Percentiles rank a stretch among this genome's conserved stretches.
Evolutionary conservation across 2,329 filamentous ascomycete species (phyloP).

Genomic region (Trichothecium sympodiale): DNA sequence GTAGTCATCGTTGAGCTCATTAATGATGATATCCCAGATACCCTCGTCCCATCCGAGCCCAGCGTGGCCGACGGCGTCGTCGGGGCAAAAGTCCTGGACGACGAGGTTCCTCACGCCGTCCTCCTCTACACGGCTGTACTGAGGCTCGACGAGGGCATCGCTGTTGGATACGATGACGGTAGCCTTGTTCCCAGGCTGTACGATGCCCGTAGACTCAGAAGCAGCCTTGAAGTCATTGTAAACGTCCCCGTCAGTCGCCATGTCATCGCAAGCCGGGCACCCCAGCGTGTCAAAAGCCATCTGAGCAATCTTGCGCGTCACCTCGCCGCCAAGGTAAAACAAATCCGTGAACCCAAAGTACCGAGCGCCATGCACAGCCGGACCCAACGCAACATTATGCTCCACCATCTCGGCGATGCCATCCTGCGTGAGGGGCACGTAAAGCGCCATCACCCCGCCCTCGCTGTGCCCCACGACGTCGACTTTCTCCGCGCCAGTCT

Average conservation of each 20-base stretch:
- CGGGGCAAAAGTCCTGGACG: conserved; percentile 9
- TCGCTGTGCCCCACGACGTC: conserved; percentile 7
- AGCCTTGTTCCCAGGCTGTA: conserved; percentile 8
- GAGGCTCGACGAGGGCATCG: conserved; percentile 9
- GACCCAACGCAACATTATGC: conserved; percentile 3
- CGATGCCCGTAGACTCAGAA: conserved; percentile 2
- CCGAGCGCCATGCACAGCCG: conserved; percentile 5
- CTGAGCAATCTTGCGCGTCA: conserved; percentile 3
- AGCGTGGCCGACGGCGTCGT: conserved; percentile 9
- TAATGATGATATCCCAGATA: conserved; percentile 9
- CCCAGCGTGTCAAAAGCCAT: conserved; percentile 6
- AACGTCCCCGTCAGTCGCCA: conserved; percentile 5
- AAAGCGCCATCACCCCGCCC: conserved; percentile 4
- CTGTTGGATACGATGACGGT: conserved; percentile 8
- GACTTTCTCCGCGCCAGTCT: conserved; percentile 4
- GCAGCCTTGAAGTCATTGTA: conserved; percentile 8
- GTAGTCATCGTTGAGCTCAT: conserved; percentile 7
- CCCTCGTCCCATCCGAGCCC: conserved; percentile 7
- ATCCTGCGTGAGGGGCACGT: conserved; percentile 4
- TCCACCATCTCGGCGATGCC: conserved; percentile 4
- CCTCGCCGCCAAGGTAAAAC: conserved; percentile 6
- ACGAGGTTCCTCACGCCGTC: conserved; percentile 9
- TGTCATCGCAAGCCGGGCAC: conserved; percentile 9
- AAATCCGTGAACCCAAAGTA: conserved; percentile 7
- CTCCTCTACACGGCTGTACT: conserved; percentile 6